phyloP scores from a whole-genome alignment of 345 rosid genomes.

The Populus simonii region DNA sequence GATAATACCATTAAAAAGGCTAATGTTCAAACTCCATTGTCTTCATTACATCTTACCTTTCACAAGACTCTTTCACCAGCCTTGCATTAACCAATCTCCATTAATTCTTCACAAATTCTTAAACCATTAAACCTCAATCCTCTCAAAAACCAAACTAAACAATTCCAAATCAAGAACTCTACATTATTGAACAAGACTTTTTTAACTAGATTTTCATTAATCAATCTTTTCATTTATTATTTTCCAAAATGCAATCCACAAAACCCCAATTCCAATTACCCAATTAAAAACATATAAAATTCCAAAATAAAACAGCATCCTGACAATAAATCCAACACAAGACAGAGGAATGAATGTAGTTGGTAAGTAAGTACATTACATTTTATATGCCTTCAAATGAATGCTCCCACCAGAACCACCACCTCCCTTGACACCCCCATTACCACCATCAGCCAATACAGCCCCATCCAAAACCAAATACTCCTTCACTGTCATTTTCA shows the following conservation, averaged over 20 bases:
- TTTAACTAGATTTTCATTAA: not conserved
- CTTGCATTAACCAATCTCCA: not conserved
- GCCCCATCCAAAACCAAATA: slow-evolving; percentile 59
- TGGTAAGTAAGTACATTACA: slow-evolving; percentile 50
- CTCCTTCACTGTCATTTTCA: slow-evolving; percentile 49
- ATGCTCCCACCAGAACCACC: slow-evolving; percentile 99
- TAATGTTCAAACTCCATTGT: not conserved
- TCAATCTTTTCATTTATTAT: not conserved
- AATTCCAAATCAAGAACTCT: not conserved
- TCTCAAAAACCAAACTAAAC: not conserved
- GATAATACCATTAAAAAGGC: not conserved
- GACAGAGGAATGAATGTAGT: slow-evolving; percentile 14
- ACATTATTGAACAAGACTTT: not conserved
- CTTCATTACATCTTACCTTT: not conserved
- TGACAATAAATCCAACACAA: not conserved
- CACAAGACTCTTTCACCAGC: not conserved
- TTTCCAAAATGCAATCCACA: not conserved
- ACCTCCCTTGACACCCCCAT: slow-evolving; percentile 85
- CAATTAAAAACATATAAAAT: not conserved
- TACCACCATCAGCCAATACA: slow-evolving; percentile 79
- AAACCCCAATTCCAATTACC: not conserved
- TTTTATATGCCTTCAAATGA: slow-evolving; percentile 61
- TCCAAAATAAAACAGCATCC: not conserved
- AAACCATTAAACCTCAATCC: not conserved
- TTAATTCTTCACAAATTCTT: not conserved